Percentiles rank a stretch among this genome's conserved stretches.
phyloP scores from a whole-genome alignment of 2,329 filamentous ascomycete genomes.

The Metarhizium robertsii region DNA sequence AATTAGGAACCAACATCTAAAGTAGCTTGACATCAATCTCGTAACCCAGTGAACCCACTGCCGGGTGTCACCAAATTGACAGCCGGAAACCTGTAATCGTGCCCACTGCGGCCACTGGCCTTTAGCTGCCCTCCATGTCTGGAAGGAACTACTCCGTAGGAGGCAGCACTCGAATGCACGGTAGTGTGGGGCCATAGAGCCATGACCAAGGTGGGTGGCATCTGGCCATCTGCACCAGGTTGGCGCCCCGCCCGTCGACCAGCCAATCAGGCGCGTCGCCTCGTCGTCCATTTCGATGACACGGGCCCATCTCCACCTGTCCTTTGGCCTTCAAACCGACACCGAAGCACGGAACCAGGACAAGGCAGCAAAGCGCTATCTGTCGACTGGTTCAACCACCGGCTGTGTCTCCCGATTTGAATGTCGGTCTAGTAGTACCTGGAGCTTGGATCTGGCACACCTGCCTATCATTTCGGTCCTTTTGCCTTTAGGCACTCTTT shows the following conservation, averaged over 20 bases:
- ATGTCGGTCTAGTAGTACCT: not conserved
- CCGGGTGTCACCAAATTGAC: too few relatives aligned
- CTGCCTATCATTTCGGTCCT: not conserved
- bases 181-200: too few relatives aligned
- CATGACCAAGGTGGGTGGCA: not conserved
- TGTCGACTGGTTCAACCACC: not conserved
- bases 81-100: too few relatives aligned
- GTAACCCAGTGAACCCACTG: too few relatives aligned
- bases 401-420: not conserved
- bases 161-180: not conserved
- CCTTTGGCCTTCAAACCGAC: conserved; percentile 1
- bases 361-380: not conserved
- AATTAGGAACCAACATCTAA: too few relatives aligned
- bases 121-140: not conserved
- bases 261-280: not conserved
- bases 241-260: not conserved
- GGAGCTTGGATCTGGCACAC: not conserved
- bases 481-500: not conserved
- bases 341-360: conserved; percentile 4
- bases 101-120: not conserved
- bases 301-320: too few relatives aligned
- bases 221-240: too few relatives aligned
- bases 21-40: too few relatives aligned
- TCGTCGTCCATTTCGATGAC: not conserved
- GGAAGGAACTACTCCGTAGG: too few relatives aligned